Evolutionary conservation across 2,329 filamentous ascomycete species (phyloP), one percentile per base, ranked within the genome.

Genomic region (Ophiosphaerella korrae): DNA sequence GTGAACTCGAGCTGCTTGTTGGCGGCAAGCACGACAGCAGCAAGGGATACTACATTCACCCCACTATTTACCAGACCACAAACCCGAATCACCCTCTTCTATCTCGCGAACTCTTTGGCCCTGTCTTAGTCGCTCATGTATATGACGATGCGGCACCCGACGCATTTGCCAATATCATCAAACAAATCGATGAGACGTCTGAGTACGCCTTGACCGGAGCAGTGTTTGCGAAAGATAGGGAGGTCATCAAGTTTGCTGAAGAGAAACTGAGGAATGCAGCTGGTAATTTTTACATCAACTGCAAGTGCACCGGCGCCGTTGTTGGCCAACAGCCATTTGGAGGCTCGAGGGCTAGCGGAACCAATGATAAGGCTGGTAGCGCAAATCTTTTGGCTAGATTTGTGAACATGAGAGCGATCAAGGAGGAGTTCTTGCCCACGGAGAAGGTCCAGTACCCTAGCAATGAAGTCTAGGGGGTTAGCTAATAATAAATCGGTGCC

Each of bases 271-370:
- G 88, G 58, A 85, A 92, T 69, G 78, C 87, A 0, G 89, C 89
- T 0, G 89, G 89, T 36, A 93, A 93, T 78, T 92, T 92, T 72
- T 93, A 93, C 77, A 81, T 93, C 75, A 93, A 92, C 78, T 89
- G 87, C 79, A 92, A 92, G 82, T 87, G 78, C 53, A 84, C 81
- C 2, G 81, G 71, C 29, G 74, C 76, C 6, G 76, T 78, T 21
- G 78, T 80, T 32, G 78, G 76, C 12, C 78, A 80, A 64, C 78
- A 80, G 60, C 77, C 78, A 3, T 80, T 80, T 55, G 81, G 81
- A 50, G 81, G 81, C 34, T 80, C 79, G n/a, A 74, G 81, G 51
- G 80, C 80, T 12, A 80, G 77, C 43, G 81, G 81, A 9, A 84
- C 81, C 18, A 83, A 84, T 54, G 81, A 84, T 66, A 84, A 84